Percentiles rank a stretch among this genome's conserved stretches.
These are phyloP conservation scores for Penicillium decumbens DNA, from an alignment of 2,329 filamentous ascomycete species.

Conservation along the genomic window DNA sequence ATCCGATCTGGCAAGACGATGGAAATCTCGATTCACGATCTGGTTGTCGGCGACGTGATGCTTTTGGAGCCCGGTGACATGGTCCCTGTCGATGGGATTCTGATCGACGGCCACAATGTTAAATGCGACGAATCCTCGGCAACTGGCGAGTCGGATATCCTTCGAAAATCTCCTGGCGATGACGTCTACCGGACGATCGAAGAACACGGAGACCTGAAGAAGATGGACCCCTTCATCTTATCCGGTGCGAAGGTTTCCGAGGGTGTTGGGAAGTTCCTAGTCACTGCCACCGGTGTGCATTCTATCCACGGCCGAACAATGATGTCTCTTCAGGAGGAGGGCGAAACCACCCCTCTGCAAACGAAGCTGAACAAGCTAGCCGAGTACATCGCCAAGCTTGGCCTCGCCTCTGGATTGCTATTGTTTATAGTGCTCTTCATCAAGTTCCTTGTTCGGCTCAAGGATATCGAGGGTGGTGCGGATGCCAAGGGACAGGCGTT, in stretches of 20 bases:
- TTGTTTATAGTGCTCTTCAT: slow-evolving; percentile 77
- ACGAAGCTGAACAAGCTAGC: slow-evolving; percentile 72
- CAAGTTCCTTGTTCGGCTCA: slow-evolving; percentile 65
- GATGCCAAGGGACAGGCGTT: slow-evolving; percentile 56
- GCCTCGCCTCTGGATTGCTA: slow-evolving; percentile 65
- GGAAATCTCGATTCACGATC: slow-evolving; percentile 65
- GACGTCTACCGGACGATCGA: slow-evolving; percentile 63
- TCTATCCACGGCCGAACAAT: slow-evolving; percentile 73
- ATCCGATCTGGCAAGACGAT: slow-evolving; percentile 67
- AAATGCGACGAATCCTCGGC: slow-evolving; percentile 71
- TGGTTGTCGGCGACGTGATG: slow-evolving; percentile 70
- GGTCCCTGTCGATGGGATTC: slow-evolving; percentile 67
- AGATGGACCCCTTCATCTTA: slow-evolving; percentile 74
- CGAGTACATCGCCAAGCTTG: slow-evolving; percentile 73
- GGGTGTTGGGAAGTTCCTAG: slow-evolving; percentile 69
- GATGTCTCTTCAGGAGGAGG: slow-evolving; percentile 71
- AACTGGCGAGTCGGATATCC: slow-evolving; percentile 69
- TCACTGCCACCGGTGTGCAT: slow-evolving; percentile 68
- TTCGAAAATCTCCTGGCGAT: slow-evolving; percentile 62
- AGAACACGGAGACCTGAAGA: slow-evolving; percentile 55
- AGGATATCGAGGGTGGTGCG: slow-evolving; percentile 42
- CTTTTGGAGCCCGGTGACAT: slow-evolving; percentile 69
- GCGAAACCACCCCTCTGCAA: slow-evolving; percentile 73
- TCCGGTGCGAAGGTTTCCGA: slow-evolving; percentile 74
- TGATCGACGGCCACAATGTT: slow-evolving; percentile 61